Percentiles rank a stretch among this genome's conserved stretches.
Conservation (phyloP, 1,139 yeast genomes). For the Wickerhamomyces sp. region DNA sequence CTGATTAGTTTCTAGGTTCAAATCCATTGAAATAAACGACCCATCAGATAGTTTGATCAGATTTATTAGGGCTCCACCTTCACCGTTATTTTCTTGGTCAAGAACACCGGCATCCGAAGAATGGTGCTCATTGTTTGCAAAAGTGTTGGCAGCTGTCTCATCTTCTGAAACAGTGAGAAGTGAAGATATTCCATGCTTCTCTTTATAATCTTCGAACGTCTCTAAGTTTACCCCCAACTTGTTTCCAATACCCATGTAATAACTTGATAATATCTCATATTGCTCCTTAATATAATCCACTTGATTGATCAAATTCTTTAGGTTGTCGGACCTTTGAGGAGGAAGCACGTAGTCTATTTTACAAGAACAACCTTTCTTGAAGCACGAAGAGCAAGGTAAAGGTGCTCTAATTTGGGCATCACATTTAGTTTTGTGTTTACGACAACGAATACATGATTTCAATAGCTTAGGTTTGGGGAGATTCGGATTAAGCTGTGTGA, state of each 20-base stretch:
- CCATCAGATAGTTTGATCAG: constrained; percentile 19
- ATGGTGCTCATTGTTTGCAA: not conserved
- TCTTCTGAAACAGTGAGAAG: not conserved
- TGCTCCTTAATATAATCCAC: constrained; percentile 15
- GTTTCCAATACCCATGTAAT: constrained; percentile 10
- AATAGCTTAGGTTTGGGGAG: constrained; percentile 39
- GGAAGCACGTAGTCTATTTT: constrained; percentile 46
- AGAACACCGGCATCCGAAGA: not conserved
- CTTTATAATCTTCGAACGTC: constrained; percentile 17
- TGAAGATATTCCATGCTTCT: not conserved
- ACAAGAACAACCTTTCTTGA: constrained; percentile 46
- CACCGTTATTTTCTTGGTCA: not conserved
- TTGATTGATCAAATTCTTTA: constrained; percentile 19
- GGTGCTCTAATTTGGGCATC: constrained; percentile 52
- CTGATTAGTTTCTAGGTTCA: constrained; percentile 6
- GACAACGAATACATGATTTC: constrained; percentile 59
- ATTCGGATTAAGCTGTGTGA: constrained; percentile 1
- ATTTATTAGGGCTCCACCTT: constrained; percentile 6
- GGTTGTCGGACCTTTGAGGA: constrained; percentile 26
- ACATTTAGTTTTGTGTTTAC: constrained; percentile 63
- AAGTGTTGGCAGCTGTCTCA: not conserved
- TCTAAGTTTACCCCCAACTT: constrained; percentile 14
- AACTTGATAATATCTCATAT: constrained; percentile 9
- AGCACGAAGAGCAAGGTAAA: constrained; percentile 53
- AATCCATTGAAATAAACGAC: constrained; percentile 18